A percentile compares a stretch with the other conserved stretches of the same genome.
Conservation (phyloP, 306 rosid genomes). For the Citrullus colocynthis region DNA sequence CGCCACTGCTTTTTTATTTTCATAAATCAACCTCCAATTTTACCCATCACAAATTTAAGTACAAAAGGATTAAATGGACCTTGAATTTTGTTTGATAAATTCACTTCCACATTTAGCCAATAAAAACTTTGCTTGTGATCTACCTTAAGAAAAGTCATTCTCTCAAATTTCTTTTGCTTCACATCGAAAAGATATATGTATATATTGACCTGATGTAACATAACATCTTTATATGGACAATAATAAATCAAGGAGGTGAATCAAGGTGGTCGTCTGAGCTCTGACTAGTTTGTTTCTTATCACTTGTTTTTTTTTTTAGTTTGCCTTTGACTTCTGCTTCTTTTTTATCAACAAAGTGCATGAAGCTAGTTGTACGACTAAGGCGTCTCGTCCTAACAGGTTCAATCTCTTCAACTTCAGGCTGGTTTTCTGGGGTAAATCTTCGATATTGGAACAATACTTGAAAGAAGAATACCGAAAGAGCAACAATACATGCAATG, state of each 20-base stretch:
- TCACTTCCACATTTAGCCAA: too few species aligned
- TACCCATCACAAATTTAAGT: too few species aligned
- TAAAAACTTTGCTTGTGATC: background rate
- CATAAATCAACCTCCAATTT: too few species aligned
- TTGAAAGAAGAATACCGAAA: conserved; percentile 33
- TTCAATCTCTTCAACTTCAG: conserved; percentile 23
- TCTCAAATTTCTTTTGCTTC: background rate
- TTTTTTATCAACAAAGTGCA: conserved; percentile 45
- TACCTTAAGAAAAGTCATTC: background rate
- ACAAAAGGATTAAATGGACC: too few species aligned
- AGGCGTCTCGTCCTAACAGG: conserved; percentile 19
- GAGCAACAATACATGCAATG: conserved; percentile 36
- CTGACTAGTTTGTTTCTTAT: conserved; percentile 20
- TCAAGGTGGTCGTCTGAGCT: conserved; percentile 13
- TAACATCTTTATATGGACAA: background rate
- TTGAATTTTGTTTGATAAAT: too few species aligned
- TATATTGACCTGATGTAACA: background rate
- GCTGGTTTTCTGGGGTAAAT: conserved; percentile 28
- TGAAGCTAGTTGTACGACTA: conserved; percentile 31
- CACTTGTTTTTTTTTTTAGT: conserved; percentile 31
- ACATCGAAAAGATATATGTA: background rate
- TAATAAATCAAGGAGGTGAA: background rate
- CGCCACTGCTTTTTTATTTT: too few species aligned
- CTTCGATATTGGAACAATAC: conserved; percentile 38
- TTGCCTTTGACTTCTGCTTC: conserved; percentile 54